phyloP scores from a whole-genome alignment of 768 basidiomycete species.

The Punctularia strigosozonata region DNA sequence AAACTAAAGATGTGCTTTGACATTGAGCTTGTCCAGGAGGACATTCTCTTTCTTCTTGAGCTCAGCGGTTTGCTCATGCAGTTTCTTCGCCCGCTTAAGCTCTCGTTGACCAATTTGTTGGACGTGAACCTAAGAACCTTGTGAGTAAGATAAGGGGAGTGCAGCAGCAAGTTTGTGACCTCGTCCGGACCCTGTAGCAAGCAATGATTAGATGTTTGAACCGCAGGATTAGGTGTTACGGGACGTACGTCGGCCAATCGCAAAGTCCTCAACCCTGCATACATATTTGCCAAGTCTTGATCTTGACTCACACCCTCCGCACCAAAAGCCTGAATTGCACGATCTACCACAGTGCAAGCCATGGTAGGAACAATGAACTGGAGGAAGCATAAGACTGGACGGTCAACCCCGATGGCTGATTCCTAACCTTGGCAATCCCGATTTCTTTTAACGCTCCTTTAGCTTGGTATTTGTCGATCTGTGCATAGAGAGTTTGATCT shows the following conservation, averaged over 20 bases:
- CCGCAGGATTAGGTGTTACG: background rate
- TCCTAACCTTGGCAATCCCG: slow-evolving; percentile 82
- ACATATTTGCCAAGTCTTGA: slow-evolving; percentile 64
- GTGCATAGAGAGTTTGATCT: background rate
- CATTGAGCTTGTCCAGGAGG: slow-evolving; percentile 44
- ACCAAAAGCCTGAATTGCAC: slow-evolving; percentile 92
- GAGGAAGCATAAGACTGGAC: background rate
- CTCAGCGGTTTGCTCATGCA: slow-evolving; percentile 43
- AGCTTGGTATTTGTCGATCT: slow-evolving; percentile 86
- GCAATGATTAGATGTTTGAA: slow-evolving; percentile 2
- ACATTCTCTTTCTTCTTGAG: slow-evolving; percentile 49
- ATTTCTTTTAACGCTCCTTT: slow-evolving; percentile 97
- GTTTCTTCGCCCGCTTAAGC: slow-evolving; percentile 58
- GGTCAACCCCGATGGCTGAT: background rate
- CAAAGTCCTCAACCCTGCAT: slow-evolving; percentile 76
- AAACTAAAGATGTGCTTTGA: slow-evolving; percentile 44
- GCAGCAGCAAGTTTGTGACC: slow-evolving; percentile 27
- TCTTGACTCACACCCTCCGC: slow-evolving; percentile 96
- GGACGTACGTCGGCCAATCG: slow-evolving; percentile 71
- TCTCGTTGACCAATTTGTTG: slow-evolving; percentile 91
- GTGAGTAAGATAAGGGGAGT: background rate
- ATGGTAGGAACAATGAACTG: slow-evolving; percentile 91
- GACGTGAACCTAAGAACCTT: slow-evolving; percentile 62
- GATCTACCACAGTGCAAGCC: slow-evolving; percentile 82
- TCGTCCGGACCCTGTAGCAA: slow-evolving; percentile 62